Evolutionary conservation across 2,329 filamentous ascomycete genomes (phyloP).

Genomic region (Byssochlamys sp.): DNA sequence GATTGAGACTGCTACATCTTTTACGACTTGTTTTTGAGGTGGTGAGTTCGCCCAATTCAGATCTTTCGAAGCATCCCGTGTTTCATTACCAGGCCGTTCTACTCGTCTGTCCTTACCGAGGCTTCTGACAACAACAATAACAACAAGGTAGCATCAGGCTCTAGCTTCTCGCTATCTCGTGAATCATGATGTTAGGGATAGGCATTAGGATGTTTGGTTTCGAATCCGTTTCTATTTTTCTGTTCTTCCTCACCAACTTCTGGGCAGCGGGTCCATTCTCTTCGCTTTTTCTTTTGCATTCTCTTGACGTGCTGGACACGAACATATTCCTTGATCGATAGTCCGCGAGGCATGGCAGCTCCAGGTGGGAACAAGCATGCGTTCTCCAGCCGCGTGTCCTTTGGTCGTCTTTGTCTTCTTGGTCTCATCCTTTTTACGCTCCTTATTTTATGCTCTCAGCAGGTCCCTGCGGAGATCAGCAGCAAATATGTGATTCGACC

Average conservation of each 20-base stretch:
- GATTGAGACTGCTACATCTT: background rate
- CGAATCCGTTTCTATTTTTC: background rate
- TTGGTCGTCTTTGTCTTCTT: background rate
- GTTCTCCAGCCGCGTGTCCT: background rate
- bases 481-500: background rate
- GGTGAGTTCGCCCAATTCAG: background rate
- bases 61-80: background rate
- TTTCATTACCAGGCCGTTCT: background rate
- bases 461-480: background rate
- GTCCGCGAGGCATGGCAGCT: background rate
- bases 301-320: background rate
- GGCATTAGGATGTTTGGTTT: background rate
- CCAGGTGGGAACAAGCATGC: background rate
- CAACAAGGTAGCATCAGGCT: background rate
- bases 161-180: background rate
- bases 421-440: background rate
- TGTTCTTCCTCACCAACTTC: background rate
- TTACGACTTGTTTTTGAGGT: no score
- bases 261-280: background rate
- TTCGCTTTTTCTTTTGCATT: background rate
- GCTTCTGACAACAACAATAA: background rate
- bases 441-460: background rate
- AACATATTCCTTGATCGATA: background rate
- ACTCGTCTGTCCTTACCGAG: background rate
- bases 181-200: background rate